A percentile compares a stretch with the other conserved stretches of the same genome.
Evolutionary conservation across 2,329 filamentous ascomycete species (phyloP).

Genomic region (Stenocarpella maydis): DNA sequence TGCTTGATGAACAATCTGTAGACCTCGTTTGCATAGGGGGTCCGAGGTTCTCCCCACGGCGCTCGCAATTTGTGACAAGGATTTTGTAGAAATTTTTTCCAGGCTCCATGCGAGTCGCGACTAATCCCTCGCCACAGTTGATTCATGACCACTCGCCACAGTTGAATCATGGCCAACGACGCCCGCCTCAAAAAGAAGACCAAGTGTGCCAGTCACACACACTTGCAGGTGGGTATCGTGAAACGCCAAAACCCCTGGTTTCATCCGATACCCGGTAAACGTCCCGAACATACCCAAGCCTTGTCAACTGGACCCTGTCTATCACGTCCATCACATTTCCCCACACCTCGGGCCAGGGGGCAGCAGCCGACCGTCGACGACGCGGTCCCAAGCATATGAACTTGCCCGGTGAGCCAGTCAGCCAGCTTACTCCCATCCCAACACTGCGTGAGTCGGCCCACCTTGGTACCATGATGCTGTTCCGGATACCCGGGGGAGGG

Average conservation of each 20-base stretch:
- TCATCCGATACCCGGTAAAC: slow-evolving; percentile 24
- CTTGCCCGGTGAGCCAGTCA: neutral
- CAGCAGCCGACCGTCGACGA: slow-evolving; percentile 1
- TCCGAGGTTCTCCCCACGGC: neutral
- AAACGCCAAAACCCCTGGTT: slow-evolving; percentile 33
- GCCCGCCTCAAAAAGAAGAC: slow-evolving; percentile 3
- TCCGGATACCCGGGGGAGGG: neutral
- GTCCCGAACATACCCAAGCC: slow-evolving; percentile 28
- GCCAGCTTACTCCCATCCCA: neutral
- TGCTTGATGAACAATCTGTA: slow-evolving; percentile 16
- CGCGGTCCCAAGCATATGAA: slow-evolving; percentile 1
- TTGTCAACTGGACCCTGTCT: slow-evolving; percentile 15
- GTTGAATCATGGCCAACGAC: slow-evolving; percentile 19
- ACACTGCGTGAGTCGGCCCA: neutral
- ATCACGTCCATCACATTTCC: slow-evolving; percentile 13
- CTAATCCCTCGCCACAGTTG: slow-evolving; percentile 10
- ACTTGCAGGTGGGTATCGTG: slow-evolving; percentile 31
- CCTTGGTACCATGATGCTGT: neutral
- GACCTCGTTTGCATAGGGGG: neutral
- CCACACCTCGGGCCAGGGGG: neutral
- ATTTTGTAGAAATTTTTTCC: slow-evolving; percentile 18
- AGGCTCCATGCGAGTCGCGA: slow-evolving; percentile 12
- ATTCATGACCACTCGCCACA: slow-evolving; percentile 14
- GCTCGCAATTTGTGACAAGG: slow-evolving; percentile 6
- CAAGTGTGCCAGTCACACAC: slow-evolving; percentile 26